Conservation (phyloP, 1,284 basidiomycete genomes). For the Leucoagaricus sp. region DNA sequence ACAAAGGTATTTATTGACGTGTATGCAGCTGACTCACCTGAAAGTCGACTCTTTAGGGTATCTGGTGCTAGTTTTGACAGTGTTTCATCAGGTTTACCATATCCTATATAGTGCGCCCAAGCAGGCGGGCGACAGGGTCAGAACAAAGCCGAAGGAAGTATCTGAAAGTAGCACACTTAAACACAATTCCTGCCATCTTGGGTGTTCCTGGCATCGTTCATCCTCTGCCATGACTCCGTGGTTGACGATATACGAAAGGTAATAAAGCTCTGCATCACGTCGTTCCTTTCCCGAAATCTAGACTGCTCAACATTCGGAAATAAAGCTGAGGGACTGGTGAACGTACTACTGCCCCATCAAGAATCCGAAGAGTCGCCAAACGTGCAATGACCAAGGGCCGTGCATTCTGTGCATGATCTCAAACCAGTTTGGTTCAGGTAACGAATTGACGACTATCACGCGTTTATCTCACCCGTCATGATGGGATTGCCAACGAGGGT, state of each 20-base stretch:
- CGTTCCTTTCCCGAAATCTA: conserved; percentile 77
- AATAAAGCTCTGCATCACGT: conserved; percentile 85
- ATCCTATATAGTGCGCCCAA: conserved; percentile 42
- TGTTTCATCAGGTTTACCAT: conserved; percentile 54
- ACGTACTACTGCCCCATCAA: conserved; percentile 73
- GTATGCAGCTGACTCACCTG: conserved; percentile 5
- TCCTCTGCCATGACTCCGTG: conserved; percentile 44
- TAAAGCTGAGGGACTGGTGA: conserved; percentile 17
- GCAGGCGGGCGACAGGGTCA: background rate
- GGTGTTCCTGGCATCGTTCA: conserved; percentile 50
- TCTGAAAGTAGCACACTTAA: conserved; percentile 48
- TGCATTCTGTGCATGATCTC: conserved; percentile 34
- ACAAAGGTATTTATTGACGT: background rate
- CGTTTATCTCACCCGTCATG: conserved; percentile 44
- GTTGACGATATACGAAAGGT: conserved; percentile 65
- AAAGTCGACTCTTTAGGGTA: conserved; percentile 14
- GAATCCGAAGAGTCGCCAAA: conserved; percentile 58
- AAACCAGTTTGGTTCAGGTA: conserved; percentile 11
- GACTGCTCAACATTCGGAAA: conserved; percentile 21
- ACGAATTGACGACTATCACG: conserved; percentile 6
- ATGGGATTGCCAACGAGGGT: conserved; percentile 65
- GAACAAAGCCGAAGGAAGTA: background rate
- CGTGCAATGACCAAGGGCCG: conserved; percentile 75
- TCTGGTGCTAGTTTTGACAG: conserved; percentile 28
- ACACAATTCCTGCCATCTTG: conserved; percentile 65